A percentile compares a stretch with the other conserved stretches of the same genome.
phyloP scores from a whole-genome alignment of 139 green algal species.

The Eudorina sp. region DNA sequence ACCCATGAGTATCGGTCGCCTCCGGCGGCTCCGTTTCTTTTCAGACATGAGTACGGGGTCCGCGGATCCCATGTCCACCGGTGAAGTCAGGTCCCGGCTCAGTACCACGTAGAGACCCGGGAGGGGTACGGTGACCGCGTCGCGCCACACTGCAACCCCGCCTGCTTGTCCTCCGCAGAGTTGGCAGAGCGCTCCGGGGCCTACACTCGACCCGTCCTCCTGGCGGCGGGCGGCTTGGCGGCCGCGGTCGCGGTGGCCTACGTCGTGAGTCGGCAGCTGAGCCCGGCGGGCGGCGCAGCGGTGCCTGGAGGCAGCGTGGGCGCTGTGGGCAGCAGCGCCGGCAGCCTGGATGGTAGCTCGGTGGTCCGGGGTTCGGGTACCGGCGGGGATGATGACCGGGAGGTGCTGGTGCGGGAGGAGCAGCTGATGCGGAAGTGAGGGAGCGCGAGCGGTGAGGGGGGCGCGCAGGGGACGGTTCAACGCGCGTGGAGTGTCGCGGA shows the following conservation, averaged over 20 bases:
- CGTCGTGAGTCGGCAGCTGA: constrained; percentile 1
- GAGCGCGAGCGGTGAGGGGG: not conserved
- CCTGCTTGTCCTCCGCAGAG: constrained; percentile 7
- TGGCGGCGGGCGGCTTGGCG: constrained; percentile 1
- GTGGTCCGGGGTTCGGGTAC: not conserved
- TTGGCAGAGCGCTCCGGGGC: constrained; percentile 19
- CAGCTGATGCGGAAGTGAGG: constrained; percentile 1
- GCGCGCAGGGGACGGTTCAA: not conserved
- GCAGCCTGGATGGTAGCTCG: not conserved
- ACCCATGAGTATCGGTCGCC: no score
- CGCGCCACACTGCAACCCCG: no score
- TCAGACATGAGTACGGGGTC: no score
- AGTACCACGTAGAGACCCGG: no score
- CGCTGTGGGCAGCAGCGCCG: not conserved
- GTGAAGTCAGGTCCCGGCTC: no score
- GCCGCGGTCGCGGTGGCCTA: not conserved
- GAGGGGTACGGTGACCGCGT: no score
- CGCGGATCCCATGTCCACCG: no score
- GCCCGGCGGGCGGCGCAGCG: not conserved
- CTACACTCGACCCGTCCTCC: constrained; percentile 10
- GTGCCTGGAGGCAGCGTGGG: not conserved
- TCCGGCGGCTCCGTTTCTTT: no score
- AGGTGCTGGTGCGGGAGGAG: constrained; percentile 7
- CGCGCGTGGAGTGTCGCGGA: not conserved
- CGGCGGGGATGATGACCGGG: not conserved